Conservation (phyloP, 805 yeast species). For the Zygotorulaspora chibaensis region DNA sequence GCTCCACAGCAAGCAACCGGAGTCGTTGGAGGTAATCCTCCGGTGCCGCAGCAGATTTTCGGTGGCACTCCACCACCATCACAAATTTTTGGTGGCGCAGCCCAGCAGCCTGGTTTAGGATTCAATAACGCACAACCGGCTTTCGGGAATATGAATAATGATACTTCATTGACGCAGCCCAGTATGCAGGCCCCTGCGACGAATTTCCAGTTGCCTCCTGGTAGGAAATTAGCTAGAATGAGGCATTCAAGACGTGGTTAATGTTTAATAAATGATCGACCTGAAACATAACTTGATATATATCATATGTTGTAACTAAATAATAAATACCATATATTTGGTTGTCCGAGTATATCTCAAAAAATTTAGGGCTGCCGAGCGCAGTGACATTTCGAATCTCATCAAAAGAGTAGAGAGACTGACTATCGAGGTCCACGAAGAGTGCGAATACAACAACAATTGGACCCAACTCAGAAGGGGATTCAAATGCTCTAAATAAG, state of each 20-base stretch:
- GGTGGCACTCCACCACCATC: constrained; percentile 16
- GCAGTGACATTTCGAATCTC: too few species aligned
- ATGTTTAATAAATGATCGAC: not conserved
- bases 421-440: too few species aligned
- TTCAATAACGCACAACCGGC: constrained; percentile 4
- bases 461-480: not conserved
- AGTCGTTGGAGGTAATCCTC: constrained; percentile 5
- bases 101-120: constrained; percentile 5
- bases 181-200: constrained; percentile 8
- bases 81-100: constrained; percentile 11
- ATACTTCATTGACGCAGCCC: constrained; percentile 7
- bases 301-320: not conserved
- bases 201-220: constrained; percentile 16
- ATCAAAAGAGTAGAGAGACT: too few species aligned
- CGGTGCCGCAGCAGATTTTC: constrained; percentile 13
- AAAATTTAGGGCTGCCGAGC: too few species aligned
- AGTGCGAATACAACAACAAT: not conserved
- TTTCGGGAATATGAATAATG: constrained; percentile 9
- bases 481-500: not conserved
- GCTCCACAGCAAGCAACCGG: constrained; percentile 5
- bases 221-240: constrained; percentile 32
- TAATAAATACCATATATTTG: too few species aligned
- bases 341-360: too few species aligned
- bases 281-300: not conserved
- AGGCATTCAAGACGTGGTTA: constrained; percentile 26